Conservation (phyloP, 202 grass and related monocot species). For the Panicum virgatum region DNA sequence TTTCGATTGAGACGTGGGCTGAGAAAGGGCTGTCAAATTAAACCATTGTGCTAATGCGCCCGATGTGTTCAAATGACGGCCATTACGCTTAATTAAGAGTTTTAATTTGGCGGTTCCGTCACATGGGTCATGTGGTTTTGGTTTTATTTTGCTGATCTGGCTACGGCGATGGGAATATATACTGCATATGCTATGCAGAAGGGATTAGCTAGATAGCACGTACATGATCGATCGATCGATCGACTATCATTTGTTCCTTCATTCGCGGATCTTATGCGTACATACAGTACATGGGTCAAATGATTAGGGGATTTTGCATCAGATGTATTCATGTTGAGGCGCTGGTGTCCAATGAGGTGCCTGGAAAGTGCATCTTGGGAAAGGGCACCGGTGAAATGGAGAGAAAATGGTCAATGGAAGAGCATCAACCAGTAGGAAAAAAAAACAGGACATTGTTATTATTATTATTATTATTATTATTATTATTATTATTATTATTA, state of each 20-base stretch:
- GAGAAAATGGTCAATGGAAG: constrained; percentile 25
- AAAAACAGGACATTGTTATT: background rate
- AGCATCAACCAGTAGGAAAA: background rate
- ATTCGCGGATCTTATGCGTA: constrained; percentile 35
- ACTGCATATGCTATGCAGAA: constrained; percentile 15
- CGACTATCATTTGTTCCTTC: constrained; percentile 20
- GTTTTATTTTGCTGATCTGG: background rate
- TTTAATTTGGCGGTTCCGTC: too few species aligned
- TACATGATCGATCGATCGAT: background rate
- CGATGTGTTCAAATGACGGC: too few species aligned
- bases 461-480: too few species aligned
- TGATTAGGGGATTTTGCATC: constrained; percentile 9
- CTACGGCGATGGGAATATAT: background rate
- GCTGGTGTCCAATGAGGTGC: background rate
- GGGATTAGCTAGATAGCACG: background rate
- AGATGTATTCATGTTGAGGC: background rate
- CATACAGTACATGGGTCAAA: constrained; percentile 38
- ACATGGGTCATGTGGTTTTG: background rate
- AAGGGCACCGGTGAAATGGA: constrained; percentile 5
- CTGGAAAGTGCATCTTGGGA: background rate
- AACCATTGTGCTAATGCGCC: too few species aligned
- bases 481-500: too few species aligned
- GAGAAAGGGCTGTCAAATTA: too few species aligned
- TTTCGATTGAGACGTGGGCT: too few species aligned
- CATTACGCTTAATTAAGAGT: too few species aligned